phyloP scores from a whole-genome alignment of 1,284 basidiomycete species.

The Erythrobasidium hasegawianum region DNA sequence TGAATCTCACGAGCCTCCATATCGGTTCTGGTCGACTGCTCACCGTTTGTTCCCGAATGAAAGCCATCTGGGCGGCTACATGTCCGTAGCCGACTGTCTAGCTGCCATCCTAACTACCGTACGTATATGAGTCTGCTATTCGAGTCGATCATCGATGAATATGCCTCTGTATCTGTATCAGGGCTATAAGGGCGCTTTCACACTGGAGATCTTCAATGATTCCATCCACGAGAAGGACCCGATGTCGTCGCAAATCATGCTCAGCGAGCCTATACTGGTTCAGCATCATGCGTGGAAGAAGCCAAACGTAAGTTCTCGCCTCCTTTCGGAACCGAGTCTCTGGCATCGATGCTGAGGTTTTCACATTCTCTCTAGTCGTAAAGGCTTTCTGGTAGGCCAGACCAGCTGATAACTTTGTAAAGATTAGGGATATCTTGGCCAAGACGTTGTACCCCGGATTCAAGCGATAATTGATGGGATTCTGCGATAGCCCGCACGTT shows the following conservation, averaged over 20 bases:
- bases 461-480: too few species aligned
- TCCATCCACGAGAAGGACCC: background rate
- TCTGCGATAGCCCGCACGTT: too few species aligned
- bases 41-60: conserved; percentile 31
- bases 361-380: too few species aligned
- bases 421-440: too few species aligned
- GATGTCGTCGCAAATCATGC: conserved; percentile 12
- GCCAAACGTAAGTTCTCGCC: too few species aligned
- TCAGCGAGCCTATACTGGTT: conserved; percentile 8
- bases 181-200: conserved; percentile 35
- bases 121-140: background rate
- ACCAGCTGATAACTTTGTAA: too few species aligned
- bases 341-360: too few species aligned
- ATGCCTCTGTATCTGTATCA: background rate
- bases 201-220: conserved; percentile 32
- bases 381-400: too few species aligned
- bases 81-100: conserved; percentile 23
- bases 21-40: too few species aligned
- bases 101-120: conserved; percentile 31
- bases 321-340: too few species aligned
- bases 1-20: too few species aligned
- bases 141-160: background rate
- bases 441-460: too few species aligned
- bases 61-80: conserved; percentile 7
- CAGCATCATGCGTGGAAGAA: conserved; percentile 15